phyloP scores from a whole-genome alignment of 2,329 filamentous ascomycete genomes.

The Claviceps fusiformis region DNA sequence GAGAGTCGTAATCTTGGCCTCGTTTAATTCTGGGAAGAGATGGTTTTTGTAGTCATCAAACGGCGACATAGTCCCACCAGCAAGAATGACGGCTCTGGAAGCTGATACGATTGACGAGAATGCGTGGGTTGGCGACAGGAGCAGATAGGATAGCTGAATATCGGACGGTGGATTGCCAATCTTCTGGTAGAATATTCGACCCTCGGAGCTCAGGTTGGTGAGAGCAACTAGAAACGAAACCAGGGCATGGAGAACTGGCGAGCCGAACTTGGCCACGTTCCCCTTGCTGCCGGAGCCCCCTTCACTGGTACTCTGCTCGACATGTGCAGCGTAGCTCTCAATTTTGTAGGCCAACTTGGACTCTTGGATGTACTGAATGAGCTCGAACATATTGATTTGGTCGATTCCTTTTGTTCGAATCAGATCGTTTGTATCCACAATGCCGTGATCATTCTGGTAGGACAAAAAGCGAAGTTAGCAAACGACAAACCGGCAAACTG shows the following conservation, averaged over 20 bases:
- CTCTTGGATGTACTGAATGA: slow-evolving; percentile 76
- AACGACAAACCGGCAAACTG: background rate
- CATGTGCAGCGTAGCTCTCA: slow-evolving; percentile 66
- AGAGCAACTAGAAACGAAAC: slow-evolving; percentile 60
- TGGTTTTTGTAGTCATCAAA: slow-evolving; percentile 83
- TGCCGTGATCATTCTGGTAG: slow-evolving; percentile 40
- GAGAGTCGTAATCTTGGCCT: slow-evolving; percentile 56
- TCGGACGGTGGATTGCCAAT: slow-evolving; percentile 22
- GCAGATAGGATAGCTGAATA: slow-evolving; percentile 64
- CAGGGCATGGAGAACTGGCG: slow-evolving; percentile 41
- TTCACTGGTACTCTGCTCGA: slow-evolving; percentile 31
- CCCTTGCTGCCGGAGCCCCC: slow-evolving; percentile 16
- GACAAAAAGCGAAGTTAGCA: background rate
- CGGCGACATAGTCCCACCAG: slow-evolving; percentile 94
- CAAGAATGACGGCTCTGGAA: slow-evolving; percentile 76
- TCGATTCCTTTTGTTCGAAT: slow-evolving; percentile 78
- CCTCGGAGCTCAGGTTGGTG: slow-evolving; percentile 69
- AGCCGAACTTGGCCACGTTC: slow-evolving; percentile 13
- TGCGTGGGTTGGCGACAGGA: slow-evolving; percentile 82
- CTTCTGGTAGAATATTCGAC: slow-evolving; percentile 51
- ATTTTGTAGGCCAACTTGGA: slow-evolving; percentile 92
- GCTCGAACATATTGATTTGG: slow-evolving; percentile 85
- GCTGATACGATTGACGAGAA: slow-evolving; percentile 79
- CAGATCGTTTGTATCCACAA: slow-evolving; percentile 57
- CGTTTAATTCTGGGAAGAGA: slow-evolving; percentile 62